Percentiles rank a stretch among this genome's conserved stretches.
Conservation (phyloP, 2,329 filamentous ascomycete species). For the Hypoxylon sp. region DNA sequence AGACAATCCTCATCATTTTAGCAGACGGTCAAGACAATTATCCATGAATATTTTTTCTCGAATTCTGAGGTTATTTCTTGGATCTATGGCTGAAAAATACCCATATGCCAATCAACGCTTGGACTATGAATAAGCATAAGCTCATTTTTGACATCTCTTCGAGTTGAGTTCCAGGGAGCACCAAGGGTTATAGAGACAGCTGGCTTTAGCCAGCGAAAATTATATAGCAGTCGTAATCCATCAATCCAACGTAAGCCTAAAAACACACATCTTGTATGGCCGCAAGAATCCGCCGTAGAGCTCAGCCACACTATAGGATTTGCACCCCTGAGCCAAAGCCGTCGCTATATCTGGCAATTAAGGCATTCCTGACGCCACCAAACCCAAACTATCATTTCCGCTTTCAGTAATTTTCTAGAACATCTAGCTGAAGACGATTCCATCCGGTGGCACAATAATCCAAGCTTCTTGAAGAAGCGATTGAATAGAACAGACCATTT, state of each 20-base stretch:
- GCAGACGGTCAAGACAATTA: background rate
- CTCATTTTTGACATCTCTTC: background rate
- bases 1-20: background rate
- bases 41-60: background rate
- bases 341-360: background rate
- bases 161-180: background rate
- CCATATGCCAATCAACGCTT: background rate
- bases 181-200: background rate
- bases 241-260: background rate
- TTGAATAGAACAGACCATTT: background rate
- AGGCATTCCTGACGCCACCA: background rate
- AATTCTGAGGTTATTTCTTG: too few relatives aligned
- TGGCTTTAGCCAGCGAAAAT: background rate
- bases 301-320: conserved; percentile 3
- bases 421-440: background rate
- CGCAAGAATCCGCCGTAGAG: background rate
- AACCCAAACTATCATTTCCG: background rate
- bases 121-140: background rate
- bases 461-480: background rate
- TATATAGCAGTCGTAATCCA: background rate
- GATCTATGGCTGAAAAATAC: background rate
- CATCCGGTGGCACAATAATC: background rate
- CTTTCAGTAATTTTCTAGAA: background rate
- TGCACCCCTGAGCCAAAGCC: background rate
- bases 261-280: background rate